Base-by-base conservation (phyloP, 139 green algal species). In the Gonium pectorale region DNA sequence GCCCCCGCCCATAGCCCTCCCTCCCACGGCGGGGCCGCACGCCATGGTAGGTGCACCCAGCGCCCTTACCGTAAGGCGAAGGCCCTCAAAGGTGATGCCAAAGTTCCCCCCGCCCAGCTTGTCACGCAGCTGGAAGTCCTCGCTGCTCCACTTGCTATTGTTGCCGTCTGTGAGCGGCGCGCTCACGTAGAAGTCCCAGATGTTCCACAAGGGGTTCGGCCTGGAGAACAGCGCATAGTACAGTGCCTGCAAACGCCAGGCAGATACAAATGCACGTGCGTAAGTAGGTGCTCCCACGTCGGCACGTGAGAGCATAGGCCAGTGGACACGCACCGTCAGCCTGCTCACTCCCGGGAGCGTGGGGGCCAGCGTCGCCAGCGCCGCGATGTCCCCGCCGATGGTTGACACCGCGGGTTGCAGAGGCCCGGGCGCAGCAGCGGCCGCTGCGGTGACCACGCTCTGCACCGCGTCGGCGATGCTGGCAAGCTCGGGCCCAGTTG, bases 71-170 rank as follows among this genome's bases (percentile, higher is more conserved):
- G 69, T 56, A 21, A 79, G 72, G 21, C 82, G 62, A 31, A 89
- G 66, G 35, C 81, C 93, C 88, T 98, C 95, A 66, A 88, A 95
- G 2, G 91, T 91, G 31, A 90, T 85, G 1, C 96, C 96, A 90
- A 96, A 98, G 92, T 98, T 98, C 74, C 96, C 96, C 35, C 93
- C 92, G 3, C 96, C 96, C 59, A 98, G 89, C 83, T 92, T 94
- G 37, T 92, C 87, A 4, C 92, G 83, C 59, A 94, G 81, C 40
- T 71, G 81, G 80, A 94, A 95, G 54, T 93, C 72, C 0, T 29
- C 37, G 33, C 78, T 79, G 35, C 31, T 83, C 62, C 88, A 96
- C 29, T 86, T 91, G 40, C 78, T 88, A n/a, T 87, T 35, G 2
- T 90, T 49, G 33, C 86, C 24, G 49, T 90, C 86, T 29, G 64